These are phyloP conservation scores for Pisolithus tinctorius DNA, from an alignment of 768 basidiomycete genomes.

Conservation along the genomic window DNA sequence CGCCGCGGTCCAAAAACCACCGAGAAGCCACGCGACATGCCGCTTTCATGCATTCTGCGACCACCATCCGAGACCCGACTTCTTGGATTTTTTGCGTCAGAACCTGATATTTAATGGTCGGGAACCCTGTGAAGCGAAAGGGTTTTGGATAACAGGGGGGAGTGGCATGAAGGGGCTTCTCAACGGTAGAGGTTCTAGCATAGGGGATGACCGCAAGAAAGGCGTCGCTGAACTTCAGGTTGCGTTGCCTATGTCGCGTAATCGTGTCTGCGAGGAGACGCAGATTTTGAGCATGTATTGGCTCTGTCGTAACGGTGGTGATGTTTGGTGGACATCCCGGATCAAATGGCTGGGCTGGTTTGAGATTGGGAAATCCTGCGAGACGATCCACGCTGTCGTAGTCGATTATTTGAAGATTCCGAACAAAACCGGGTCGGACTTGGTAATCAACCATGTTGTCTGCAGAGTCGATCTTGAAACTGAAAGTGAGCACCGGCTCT, in stretches of 20 bases:
- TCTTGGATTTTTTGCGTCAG: conserved; percentile 15
- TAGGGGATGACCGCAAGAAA: conserved; percentile 21
- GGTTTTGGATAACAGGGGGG: conserved; percentile 23
- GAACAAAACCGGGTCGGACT: conserved; percentile 67
- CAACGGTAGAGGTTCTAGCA: conserved; percentile 22
- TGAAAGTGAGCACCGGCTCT: conserved; percentile 74
- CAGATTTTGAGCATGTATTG: conserved; percentile 23
- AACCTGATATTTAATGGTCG: conserved; percentile 41
- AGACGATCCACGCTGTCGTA: conserved; percentile 64
- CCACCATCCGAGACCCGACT: conserved; percentile 44
- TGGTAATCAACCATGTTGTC: conserved; percentile 67
- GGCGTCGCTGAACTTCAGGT: conserved; percentile 12
- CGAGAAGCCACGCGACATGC: conserved; percentile 71
- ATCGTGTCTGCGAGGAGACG: conserved; percentile 25
- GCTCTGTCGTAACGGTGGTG: background rate
- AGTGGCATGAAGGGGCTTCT: conserved; percentile 27
- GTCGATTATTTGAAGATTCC: conserved; percentile 53
- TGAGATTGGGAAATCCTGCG: conserved; percentile 26
- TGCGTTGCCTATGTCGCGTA: conserved; percentile 18
- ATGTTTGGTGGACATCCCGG: background rate
- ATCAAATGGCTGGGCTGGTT: conserved; percentile 18
- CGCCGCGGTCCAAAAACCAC: conserved; percentile 51
- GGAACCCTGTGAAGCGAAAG: conserved; percentile 43
- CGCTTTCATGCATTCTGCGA: conserved; percentile 79
- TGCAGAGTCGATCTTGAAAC: conserved; percentile 51